Evolutionary conservation across 78 protist genomes (phyloP), one percentile per base, ranked within the genome.

Genomic region (Chrysochromulina parva): DNA sequence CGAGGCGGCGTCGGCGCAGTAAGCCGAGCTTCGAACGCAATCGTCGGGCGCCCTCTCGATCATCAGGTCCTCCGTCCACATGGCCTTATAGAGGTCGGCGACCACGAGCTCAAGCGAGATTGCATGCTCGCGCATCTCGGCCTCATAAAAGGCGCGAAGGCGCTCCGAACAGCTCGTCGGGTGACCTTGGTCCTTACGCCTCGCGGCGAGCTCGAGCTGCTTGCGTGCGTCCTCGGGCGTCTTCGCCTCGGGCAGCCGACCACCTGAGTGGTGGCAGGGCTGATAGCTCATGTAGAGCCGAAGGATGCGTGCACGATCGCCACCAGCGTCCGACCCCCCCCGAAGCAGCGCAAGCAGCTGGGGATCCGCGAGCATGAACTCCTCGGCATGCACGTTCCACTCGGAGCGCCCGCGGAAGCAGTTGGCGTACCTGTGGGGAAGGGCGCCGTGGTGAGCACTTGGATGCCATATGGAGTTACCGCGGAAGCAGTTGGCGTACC

Each of bases 241-340:
- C 38, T 38, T 38, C 38, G 38, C 38, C 38, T n/a, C 78, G 48
- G 48, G 48, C 48, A 69, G 13, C 50, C 50, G 78, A 14, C 78
- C 78, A 50, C 78, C 78, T 3, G 78, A 69, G 78, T 69, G 78
- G 78, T 69, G 78, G 78, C 78, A 69, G 0, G 78, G 78, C 78
- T 69, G 78, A 28, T 69, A 69, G 11, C 24, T 13, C 48, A 69
- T 13, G 78, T 69, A 69, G 78, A 69, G 78, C 78, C 50, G 22
- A 11, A 69, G 78, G 13, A 1, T 22, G 71, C n/a, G 26, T 4
- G 5, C 47, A 65, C n/a, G 71, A 65, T 16, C 26, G 19, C 19
- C 47, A 4, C 62, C 0, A 7, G 62, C 62, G 62, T 13, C 22
- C 22, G 22, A 7, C 22, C 62, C 62, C 22, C 22, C 22, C 62